These are phyloP conservation scores for Fusarium beomiforme DNA, from an alignment of 2,329 filamentous ascomycete species.

Conservation along the genomic window DNA sequence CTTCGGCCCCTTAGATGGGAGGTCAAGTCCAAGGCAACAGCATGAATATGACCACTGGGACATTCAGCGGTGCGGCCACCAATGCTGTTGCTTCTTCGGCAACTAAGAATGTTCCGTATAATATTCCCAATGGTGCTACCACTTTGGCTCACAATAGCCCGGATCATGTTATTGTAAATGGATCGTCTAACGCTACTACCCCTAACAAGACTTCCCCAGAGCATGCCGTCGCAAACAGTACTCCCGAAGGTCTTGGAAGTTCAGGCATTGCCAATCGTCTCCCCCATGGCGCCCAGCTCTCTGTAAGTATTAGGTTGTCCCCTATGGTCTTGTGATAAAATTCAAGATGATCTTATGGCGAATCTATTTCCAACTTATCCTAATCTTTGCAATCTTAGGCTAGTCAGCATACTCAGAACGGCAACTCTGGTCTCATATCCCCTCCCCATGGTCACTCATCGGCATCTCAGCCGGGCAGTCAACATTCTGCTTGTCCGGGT, in stretches of 20 bases:
- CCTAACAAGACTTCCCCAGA: not conserved
- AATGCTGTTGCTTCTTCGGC: not conserved
- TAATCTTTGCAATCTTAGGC: constrained; percentile 6
- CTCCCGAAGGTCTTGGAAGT: not conserved
- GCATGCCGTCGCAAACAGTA: not conserved
- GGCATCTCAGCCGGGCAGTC: not conserved
- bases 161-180: not conserved
- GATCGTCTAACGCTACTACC: not conserved
- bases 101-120: not conserved
- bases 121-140: not conserved
- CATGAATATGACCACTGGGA: not conserved
- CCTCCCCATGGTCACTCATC: constrained; percentile 10
- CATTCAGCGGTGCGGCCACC: not conserved
- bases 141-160: not conserved
- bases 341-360: not conserved
- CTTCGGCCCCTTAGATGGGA: constrained; percentile 40
- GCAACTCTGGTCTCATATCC: not conserved
- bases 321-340: not conserved
- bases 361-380: not conserved
- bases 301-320: constrained; percentile 7
- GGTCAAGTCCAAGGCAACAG: constrained; percentile 21
- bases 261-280: constrained; percentile 6
- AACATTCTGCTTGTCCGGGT: not conserved
- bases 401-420: not conserved
- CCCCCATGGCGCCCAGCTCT: constrained; percentile 12